Base-by-base conservation (phyloP, 2,329 filamentous ascomycete genomes). In the Tolypocladium endophyticum region DNA sequence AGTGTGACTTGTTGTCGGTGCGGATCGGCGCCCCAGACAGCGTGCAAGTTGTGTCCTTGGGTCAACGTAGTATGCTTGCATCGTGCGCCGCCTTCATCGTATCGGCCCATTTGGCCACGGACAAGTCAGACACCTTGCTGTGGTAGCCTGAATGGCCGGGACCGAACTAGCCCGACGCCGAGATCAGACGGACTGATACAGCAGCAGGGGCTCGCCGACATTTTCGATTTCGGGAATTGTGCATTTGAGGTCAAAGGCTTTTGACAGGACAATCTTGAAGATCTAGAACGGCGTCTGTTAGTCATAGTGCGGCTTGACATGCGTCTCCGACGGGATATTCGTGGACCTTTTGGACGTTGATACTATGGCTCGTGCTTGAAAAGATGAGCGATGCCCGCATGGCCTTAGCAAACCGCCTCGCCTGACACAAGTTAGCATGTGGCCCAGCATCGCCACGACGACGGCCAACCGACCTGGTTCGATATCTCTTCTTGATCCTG, bases 191-290 rank as follows among this genome's bases (percentile, higher is more conserved):
- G 84, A 86, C 74, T 92, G 89, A 72, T 99, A 99, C 64, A 99
- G 84, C 55, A 99, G 82, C 57, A 99, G 81, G 28, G 94, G 94
- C 76, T 99, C 94, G 76, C 94, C 94, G 60, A 97, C 88, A 73
- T 97, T 95, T 77, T 97, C 93, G 74, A 99, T 97, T 76, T 99
- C 94, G 55, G 94, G 94, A 71, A 99, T 97, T 36, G 94, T 99
- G 80, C 94, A 99, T 75, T 97, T 97, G 61, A 99, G 83, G 73
- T 99, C 94, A 72, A 99, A 99, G 2, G 94, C 94, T 77, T 99
- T 99, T 64, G 93, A 96, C 30, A 99, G 83, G 60, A 99, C 94
- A 68, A 99, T 99, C 76, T 99, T 99, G 85, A 99, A 99, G 71
- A 99, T 99, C 93, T 97, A 68, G 2, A 9, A 12, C 18, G 16